Conservation (phyloP, 768 basidiomycete species). For the Phaffia australis region DNA sequence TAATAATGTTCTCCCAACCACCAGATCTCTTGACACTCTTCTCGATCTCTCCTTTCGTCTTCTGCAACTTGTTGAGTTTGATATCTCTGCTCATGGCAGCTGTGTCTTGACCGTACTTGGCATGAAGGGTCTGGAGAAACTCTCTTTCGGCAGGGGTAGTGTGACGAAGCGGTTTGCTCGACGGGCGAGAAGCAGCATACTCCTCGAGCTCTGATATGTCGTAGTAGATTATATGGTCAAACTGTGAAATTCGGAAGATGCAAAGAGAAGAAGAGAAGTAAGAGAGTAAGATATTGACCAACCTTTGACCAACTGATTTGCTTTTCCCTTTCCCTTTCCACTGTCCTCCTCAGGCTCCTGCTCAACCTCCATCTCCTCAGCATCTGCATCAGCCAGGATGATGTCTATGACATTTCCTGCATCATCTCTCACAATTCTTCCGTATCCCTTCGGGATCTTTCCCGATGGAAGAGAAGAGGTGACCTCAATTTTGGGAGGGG, state of each 20-base stretch:
- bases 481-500: slow-evolving; percentile 2
- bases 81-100: slow-evolving; percentile 68
- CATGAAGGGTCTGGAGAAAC: slow-evolving; percentile 57
- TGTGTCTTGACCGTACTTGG: slow-evolving; percentile 60
- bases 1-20: slow-evolving; percentile 18
- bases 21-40: slow-evolving; percentile 21
- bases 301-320: slow-evolving; percentile 21
- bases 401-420: slow-evolving; percentile 63
- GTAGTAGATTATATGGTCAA: not conserved
- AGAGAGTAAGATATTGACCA: not conserved
- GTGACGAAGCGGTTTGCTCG: slow-evolving; percentile 48
- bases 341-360: slow-evolving; percentile 23
- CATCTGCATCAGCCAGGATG: slow-evolving; percentile 52
- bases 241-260: slow-evolving; percentile 31
- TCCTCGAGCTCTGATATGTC: slow-evolving; percentile 49
- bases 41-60: slow-evolving; percentile 63
- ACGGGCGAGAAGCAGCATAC: slow-evolving; percentile 44
- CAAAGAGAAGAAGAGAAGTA: not conserved
- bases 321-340: slow-evolving; percentile 23
- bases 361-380: slow-evolving; percentile 36
- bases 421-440: slow-evolving; percentile 69
- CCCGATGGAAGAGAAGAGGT: slow-evolving; percentile 28
- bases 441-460: slow-evolving; percentile 54
- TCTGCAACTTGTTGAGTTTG: slow-evolving; percentile 69
- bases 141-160: slow-evolving; percentile 54